Evolutionary conservation across 1,284 basidiomycete genomes (phyloP), one percentile per base, ranked within the genome.

Genomic region (Naganishia sp.): DNA sequence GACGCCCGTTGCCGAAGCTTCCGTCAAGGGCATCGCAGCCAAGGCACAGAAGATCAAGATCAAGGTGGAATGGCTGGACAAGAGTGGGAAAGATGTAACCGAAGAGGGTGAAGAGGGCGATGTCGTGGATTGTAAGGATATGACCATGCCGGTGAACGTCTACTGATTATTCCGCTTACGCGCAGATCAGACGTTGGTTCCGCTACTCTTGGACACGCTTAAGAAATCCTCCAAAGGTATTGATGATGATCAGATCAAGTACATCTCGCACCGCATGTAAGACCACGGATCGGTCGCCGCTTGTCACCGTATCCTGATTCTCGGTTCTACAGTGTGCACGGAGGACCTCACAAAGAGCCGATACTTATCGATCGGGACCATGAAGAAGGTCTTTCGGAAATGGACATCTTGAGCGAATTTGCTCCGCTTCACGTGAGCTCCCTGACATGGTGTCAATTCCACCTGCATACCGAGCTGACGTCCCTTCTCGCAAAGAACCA

Each of bases 291-390:
- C 10, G 35, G 15, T 39, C 18, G 17, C 6, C 6, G 55, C 65
- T 23, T 55, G 41, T 9, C 32, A n/a, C 13, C 17, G 35, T 39
- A 39, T 39, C 32, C 41, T 47, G 35, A 45, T 18, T 87, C 13
- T 10, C 70, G 87, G 90, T 13, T 13, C 74, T 83, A 86, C 39
- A 87, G 92, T 54, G 92, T 94, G 1, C 92, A 94, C 72, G 92
- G 92, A 2, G 91, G 91, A 2, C 84, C 85, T 56, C 89, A 88
- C 72, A 81, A 81, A 23, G 82, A 85, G 31, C 88, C 90, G 0
- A 85, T 91, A 17, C 71, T 85, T 46, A 86, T 94, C 67, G 86
- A 80, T 35, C 77, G 77, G 45, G 78, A 80, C 6, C 82, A 84
- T 70, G 71, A 75, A 80, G 73, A 83, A 83, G 72, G 83, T 82